Percentiles rank a stretch among this genome's conserved stretches.
Evolutionary conservation across 2,329 filamentous ascomycete genomes (phyloP).

Genomic region (Neoarthrinium moseri): DNA sequence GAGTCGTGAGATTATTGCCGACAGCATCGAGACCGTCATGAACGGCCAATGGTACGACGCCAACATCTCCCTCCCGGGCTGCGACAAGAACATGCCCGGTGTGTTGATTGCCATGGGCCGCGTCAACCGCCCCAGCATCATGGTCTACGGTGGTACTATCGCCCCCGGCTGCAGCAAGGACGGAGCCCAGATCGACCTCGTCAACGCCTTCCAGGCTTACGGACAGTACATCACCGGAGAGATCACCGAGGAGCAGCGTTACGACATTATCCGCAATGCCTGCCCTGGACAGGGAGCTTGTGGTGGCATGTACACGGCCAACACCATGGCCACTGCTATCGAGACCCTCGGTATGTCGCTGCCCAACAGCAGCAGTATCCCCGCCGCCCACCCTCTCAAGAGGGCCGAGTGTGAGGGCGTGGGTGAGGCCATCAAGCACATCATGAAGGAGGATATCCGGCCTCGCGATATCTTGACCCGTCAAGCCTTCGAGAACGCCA

Average conservation of each 20-base stretch:
- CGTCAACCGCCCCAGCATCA: constrained; percentile 66
- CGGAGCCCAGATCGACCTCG: constrained; percentile 83
- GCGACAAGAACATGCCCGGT: constrained; percentile 52
- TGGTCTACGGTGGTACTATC: constrained; percentile 97
- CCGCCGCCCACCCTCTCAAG: constrained; percentile 72
- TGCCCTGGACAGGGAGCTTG: constrained; percentile 47
- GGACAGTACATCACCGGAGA: constrained; percentile 57
- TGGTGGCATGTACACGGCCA: constrained; percentile 54
- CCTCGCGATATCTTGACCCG: constrained; percentile 55
- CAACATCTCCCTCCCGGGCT: constrained; percentile 59
- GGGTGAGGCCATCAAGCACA: constrained; percentile 71
- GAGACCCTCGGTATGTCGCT: constrained; percentile 53
- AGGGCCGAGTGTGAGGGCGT: constrained; percentile 69
- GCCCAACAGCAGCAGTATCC: constrained; percentile 69
- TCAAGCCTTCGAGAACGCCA: constrained; percentile 55
- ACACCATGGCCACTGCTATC: constrained; percentile 51
- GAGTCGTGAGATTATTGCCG: constrained; percentile 95
- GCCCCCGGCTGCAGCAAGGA: constrained; percentile 80
- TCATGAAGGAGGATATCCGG: constrained; percentile 67
- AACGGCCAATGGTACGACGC: constrained; percentile 91
- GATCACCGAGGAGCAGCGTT: constrained; percentile 40
- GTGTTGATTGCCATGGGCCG: constrained; percentile 51
- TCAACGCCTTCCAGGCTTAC: constrained; percentile 97
- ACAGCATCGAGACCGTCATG: constrained; percentile 91
- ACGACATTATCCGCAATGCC: constrained; percentile 41